These are phyloP conservation scores for Capsella rubella DNA, from an alignment of 441 rosid species.

Conservation along the genomic window DNA sequence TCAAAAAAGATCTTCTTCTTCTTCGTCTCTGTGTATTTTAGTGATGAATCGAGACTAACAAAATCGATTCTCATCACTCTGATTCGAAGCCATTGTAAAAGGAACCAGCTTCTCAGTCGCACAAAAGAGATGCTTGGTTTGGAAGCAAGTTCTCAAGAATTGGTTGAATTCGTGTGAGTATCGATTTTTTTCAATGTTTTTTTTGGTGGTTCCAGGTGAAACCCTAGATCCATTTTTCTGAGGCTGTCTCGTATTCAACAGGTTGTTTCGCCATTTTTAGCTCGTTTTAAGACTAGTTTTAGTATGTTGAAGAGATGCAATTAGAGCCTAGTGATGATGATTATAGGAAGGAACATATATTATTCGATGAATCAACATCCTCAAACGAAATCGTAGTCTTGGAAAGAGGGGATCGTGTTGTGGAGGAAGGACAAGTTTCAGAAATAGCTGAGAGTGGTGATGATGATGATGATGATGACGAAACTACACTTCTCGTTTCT, in stretches of 20 bases:
- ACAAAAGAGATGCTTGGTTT: slow-evolving; percentile 36
- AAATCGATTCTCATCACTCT: background rate
- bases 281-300: background rate
- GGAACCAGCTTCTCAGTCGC: slow-evolving; percentile 2
- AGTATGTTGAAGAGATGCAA: slow-evolving; percentile 66
- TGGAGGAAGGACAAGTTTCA: slow-evolving; percentile 51
- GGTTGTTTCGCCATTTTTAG: slow-evolving; percentile 24
- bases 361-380: slow-evolving; percentile 66
- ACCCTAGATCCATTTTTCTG: slow-evolving; percentile 26
- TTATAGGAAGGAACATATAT: slow-evolving; percentile 74
- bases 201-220: background rate
- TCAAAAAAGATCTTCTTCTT: slow-evolving; percentile 32
- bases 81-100: slow-evolving; percentile 10
- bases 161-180: slow-evolving; percentile 33
- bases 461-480: slow-evolving; percentile 54
- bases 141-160: slow-evolving; percentile 21
- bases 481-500: slow-evolving; percentile 71
- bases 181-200: background rate
- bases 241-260: slow-evolving; percentile 8
- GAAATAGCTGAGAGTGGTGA: slow-evolving; percentile 57
- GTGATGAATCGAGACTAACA: slow-evolving; percentile 32
- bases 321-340: slow-evolving; percentile 84
- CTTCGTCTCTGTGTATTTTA: slow-evolving; percentile 19
- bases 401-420: slow-evolving; percentile 53
- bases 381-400: slow-evolving; percentile 71